Conservation (phyloP, 1,139 yeast genomes). For the Magnusiomyces suaveolens region DNA sequence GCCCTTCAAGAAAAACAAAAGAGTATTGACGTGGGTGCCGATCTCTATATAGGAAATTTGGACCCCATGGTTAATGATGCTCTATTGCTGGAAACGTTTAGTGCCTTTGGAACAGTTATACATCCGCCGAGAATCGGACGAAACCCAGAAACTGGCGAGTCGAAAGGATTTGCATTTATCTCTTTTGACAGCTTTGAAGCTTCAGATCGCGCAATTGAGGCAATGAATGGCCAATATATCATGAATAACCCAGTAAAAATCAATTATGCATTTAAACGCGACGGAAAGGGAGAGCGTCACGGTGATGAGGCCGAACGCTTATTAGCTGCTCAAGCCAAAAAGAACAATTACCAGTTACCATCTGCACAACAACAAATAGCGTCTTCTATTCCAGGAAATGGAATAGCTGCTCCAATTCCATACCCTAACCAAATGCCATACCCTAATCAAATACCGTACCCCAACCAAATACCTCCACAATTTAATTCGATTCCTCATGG, state of each 20-base stretch:
- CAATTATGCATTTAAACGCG: conserved; percentile 65
- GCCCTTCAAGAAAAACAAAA: conserved; percentile 34
- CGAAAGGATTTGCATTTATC: conserved; percentile 58
- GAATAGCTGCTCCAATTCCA: background rate
- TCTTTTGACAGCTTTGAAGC: conserved; percentile 53
- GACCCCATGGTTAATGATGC: conserved; percentile 60
- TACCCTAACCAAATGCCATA: background rate
- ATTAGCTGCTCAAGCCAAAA: conserved; percentile 58
- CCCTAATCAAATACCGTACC: background rate
- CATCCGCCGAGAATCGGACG: conserved; percentile 46
- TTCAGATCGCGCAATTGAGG: conserved; percentile 63
- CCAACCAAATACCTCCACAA: background rate
- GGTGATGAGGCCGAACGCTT: conserved; percentile 75
- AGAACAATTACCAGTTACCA: conserved; percentile 25
- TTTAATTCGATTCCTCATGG: background rate
- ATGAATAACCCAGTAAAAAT: conserved; percentile 57
- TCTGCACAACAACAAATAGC: conserved; percentile 5
- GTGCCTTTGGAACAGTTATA: conserved; percentile 57
- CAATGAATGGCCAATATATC: conserved; percentile 58
- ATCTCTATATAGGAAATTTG: conserved; percentile 61
- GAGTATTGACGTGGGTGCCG: conserved; percentile 57
- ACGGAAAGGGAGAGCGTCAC: conserved; percentile 49
- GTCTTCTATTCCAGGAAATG: background rate
- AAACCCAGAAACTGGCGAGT: conserved; percentile 41
- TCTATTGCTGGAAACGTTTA: conserved; percentile 50